Percentiles rank a stretch among this genome's conserved stretches.
These are phyloP conservation scores for Prototheca stagnorum DNA, from an alignment of 163 green algal genomes.

Conservation along the genomic window DNA sequence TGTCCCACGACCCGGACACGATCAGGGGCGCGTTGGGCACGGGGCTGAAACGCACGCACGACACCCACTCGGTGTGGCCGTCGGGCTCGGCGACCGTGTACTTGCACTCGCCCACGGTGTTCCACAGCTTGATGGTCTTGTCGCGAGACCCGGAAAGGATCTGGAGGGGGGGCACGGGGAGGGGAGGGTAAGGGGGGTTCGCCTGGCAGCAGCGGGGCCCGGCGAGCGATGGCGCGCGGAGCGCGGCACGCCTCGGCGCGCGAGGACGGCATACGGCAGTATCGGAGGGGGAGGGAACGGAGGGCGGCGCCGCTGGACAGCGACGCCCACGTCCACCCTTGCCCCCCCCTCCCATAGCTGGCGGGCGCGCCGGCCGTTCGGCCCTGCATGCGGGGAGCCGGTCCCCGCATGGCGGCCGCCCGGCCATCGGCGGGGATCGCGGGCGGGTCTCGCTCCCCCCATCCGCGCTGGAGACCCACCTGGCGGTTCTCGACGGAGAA, in stretches of 20 bases:
- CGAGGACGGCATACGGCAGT: too few species aligned
- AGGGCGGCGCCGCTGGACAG: too few species aligned
- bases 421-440: too few species aligned
- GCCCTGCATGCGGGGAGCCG: too few species aligned
- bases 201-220: neutral
- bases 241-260: neutral
- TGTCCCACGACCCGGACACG: slow-evolving; percentile 85
- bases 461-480: slow-evolving; percentile 78
- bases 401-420: too few species aligned
- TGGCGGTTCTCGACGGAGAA: slow-evolving; percentile 98
- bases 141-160: slow-evolving; percentile 95
- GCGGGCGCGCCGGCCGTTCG: too few species aligned
- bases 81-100: slow-evolving; percentile 91
- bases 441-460: too few species aligned
- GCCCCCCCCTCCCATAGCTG: too few species aligned
- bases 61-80: slow-evolving; percentile 95
- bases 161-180: too few species aligned
- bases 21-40: slow-evolving; percentile 80
- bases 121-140: slow-evolving; percentile 99
- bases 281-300: too few species aligned
- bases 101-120: slow-evolving; percentile 99
- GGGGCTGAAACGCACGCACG: slow-evolving; percentile 95
- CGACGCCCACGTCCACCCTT: too few species aligned
- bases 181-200: neutral
- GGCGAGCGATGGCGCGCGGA: neutral